Percentiles rank a stretch among this genome's conserved stretches.
Evolutionary conservation across 2,329 filamentous ascomycete species (phyloP).

Genomic region (Curvularia verruculosa): DNA sequence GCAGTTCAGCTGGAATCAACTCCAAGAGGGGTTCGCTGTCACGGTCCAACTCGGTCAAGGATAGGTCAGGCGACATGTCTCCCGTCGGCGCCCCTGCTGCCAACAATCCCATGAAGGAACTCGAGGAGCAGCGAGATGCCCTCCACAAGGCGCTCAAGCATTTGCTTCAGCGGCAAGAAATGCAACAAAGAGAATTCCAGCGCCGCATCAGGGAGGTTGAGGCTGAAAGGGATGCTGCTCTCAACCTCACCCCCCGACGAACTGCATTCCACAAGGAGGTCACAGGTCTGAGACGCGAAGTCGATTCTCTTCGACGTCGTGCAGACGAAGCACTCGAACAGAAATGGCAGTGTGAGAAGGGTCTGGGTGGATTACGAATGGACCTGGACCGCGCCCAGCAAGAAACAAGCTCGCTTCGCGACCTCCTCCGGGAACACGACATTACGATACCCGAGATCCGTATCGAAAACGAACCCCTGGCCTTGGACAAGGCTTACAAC

Average conservation of each 20-base stretch:
- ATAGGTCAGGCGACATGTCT: conserved; percentile 51
- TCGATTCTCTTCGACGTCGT: conserved; percentile 80
- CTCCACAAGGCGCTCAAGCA: conserved; percentile 86
- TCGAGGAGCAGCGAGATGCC: conserved; percentile 91
- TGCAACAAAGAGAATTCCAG: conserved; percentile 80
- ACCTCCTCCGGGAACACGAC: conserved; percentile 80
- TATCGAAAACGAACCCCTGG: conserved; percentile 63
- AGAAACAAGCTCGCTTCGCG: conserved; percentile 83
- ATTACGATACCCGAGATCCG: conserved; percentile 71
- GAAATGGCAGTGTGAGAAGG: conserved; percentile 96
- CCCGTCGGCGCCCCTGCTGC: conserved; percentile 60
- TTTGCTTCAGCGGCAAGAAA: conserved; percentile 82
- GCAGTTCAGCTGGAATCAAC: conserved; percentile 54
- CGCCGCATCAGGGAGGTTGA: conserved; percentile 81
- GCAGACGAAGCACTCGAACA: conserved; percentile 94
- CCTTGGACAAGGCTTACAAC: conserved; percentile 74
- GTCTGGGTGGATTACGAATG: conserved; percentile 87
- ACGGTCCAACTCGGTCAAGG: conserved; percentile 53
- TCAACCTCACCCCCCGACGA: conserved; percentile 71
- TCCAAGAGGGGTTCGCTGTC: conserved; percentile 58
- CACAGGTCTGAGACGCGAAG: conserved; percentile 77
- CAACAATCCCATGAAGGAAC: conserved; percentile 71
- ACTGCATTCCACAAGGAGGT: conserved; percentile 87
- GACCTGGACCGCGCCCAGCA: conserved; percentile 94
- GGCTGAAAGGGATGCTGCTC: conserved; percentile 75